Evolutionary conservation across 2,329 filamentous ascomycete species (phyloP), one percentile per base, ranked within the genome.

Genomic region (Cryphonectria nitschkei): DNA sequence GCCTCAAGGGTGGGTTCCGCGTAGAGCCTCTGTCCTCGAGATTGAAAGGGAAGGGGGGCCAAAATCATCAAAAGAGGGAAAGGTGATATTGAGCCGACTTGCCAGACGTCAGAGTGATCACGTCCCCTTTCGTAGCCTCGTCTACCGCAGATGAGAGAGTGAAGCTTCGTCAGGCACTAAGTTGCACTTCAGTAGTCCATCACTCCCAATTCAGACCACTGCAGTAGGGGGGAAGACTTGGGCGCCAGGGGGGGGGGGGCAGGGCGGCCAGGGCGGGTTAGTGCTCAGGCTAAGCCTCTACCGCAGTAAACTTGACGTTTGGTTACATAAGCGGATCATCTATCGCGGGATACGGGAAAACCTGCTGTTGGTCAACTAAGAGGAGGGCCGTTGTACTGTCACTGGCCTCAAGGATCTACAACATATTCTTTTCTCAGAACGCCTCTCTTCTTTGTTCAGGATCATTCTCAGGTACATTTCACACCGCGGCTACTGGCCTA

Each of bases 71-170:
- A 65, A 58, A n/a, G 41, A 37, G 9, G 37, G 9, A 41, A 11
- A 63, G 58, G 60, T 22, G 19, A 50, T 37, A 22, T 16, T 22
- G 56, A 16, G 26, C 9, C 26, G 58, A 41, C 56, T 65, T 65
- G 43, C 66, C 58, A 54, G 64, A 50, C n/a, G 34, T 65, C 68
- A 63, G 61, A 56, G 56, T 50, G 68, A 68, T 64, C 54, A 50
- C 70, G 52, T 72, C 69, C 71, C 69, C 58, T 65, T 67, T 60
- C 65, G 26, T 46, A 41, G 50, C 54, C 68, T 73, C 62, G 65
- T 64, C 68, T 26, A 63, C 65, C 62, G 50, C 32, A 46, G 29
- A 39, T 66, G 66, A 52, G 63, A 26, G 29, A 37, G 50, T 73
- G 71, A 67, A 50, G 41, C 63, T 32, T 46, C 63, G 63, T 46